Evolutionary conservation across 345 rosid species (phyloP), one percentile per base, ranked within the genome.

Genomic region (Acer campestre): DNA sequence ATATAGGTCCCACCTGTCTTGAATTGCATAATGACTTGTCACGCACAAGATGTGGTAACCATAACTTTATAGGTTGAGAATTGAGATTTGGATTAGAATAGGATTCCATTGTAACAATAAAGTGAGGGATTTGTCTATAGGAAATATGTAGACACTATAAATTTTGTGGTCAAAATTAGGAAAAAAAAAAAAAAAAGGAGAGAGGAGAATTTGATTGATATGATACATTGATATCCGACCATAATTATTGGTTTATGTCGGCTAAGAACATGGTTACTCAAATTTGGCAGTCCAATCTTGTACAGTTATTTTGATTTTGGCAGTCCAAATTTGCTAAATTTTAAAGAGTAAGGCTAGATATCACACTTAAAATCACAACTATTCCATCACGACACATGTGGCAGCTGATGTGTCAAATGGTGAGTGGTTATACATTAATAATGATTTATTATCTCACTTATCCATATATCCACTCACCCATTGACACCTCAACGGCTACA

Each of bases 1-100:
- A 4, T 35, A 62, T 29, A 62, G 61, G 69, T 44, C 77, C 77
- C 68, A 74, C 77, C 0, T 74, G 69, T 27, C 68, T 62, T 14
- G 46, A 56, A 63, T 44, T 62, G 46, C 29, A 18, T 10, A 2
- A 23, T 74, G 9, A 51, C 6, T 53, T 42, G 27, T 7, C 17
- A 20, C 20, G 5, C 68, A 66, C 69, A 66, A 35, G 38, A 17
- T 38, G 69, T 40, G 18, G 67, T 27, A 63, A 63, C 9, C 2
- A 63, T 63, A 4, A 27, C 22, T 66, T 66, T 35, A 35, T 14
- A 16, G 69, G 25, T 17, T 66, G 18, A 1, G 29, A n/a, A 18
- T 3, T 31, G 49, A 1, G 29, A n/a, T 31, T 3, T 31, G 49
- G 17, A 58, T 58, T 58, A 58, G 4, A 42, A 7, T 70, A 20